A percentile compares a stretch with the other conserved stretches of the same genome.
These are phyloP conservation scores for Baeospora myosura DNA, from an alignment of 1,284 basidiomycete species.

Conservation along the genomic window DNA sequence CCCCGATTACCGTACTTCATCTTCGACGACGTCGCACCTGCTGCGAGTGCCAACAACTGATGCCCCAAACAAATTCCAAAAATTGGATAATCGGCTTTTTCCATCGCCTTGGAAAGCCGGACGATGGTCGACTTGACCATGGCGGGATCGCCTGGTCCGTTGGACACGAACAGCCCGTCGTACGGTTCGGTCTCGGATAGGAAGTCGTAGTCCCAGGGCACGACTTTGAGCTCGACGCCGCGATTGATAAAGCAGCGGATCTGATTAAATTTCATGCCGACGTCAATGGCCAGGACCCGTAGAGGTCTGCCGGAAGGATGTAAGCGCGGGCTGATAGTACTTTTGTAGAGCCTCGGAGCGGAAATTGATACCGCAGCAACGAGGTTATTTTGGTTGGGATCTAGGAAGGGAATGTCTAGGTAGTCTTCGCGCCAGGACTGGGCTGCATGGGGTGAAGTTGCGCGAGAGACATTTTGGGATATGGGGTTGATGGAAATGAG, in stretches of 20 bases:
- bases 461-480: conserved; percentile 40
- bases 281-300: conserved; percentile 88
- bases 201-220: conserved; percentile 97
- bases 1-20: conserved; percentile 99
- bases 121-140: conserved; percentile 73
- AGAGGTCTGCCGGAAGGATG: conserved; percentile 75
- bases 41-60: conserved; percentile 92
- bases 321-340: conserved; percentile 46
- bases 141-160: conserved; percentile 96
- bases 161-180: conserved; percentile 96
- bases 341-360: conserved; percentile 66
- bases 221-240: conserved; percentile 93
- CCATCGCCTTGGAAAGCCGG: conserved; percentile 68
- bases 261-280: conserved; percentile 99
- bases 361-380: conserved; percentile 84
- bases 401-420: conserved; percentile 74
- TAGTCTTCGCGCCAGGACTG: conserved; percentile 77
- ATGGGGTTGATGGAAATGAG: conserved; percentile 24
- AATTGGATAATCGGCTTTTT: conserved; percentile 75
- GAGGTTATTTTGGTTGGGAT: conserved; percentile 88
- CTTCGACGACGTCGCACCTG: conserved; percentile 90
- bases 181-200: conserved; percentile 70
- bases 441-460: conserved; percentile 44
- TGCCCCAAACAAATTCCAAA: conserved; percentile 99
- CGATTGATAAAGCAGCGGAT: conserved; percentile 94